These are phyloP conservation scores for Coemansia sp. DNA, from an alignment of 192 early-diverging fungal species.

Conservation along the genomic window DNA sequence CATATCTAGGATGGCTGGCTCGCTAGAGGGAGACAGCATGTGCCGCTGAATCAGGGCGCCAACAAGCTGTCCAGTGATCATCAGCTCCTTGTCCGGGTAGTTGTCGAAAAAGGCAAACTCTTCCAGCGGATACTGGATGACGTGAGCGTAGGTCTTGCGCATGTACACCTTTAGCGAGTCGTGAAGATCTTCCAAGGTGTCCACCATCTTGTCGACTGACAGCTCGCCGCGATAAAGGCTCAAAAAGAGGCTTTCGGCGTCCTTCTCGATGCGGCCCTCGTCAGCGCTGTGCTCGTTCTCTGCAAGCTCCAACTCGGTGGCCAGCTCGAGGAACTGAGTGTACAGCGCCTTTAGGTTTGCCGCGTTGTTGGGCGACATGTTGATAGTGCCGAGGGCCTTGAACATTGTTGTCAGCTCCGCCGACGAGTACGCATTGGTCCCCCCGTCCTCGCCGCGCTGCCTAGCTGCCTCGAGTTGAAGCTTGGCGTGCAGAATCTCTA, in stretches of 20 bases:
- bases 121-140: slow-evolving; percentile 94
- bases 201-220: slow-evolving; percentile 82
- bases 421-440: slow-evolving; percentile 30
- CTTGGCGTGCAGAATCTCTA: slow-evolving; percentile 57
- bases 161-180: slow-evolving; percentile 74
- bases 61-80: slow-evolving; percentile 88
- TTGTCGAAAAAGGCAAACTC: slow-evolving; percentile 94
- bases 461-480: slow-evolving; percentile 51
- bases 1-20: slow-evolving; percentile 89
- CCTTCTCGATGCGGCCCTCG: slow-evolving; percentile 53
- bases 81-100: slow-evolving; percentile 92
- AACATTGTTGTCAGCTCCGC: slow-evolving; percentile 52
- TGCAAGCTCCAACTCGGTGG: slow-evolving; percentile 33
- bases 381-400: slow-evolving; percentile 35
- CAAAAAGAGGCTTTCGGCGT: slow-evolving; percentile 55
- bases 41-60: slow-evolving; percentile 90
- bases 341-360: slow-evolving; percentile 59
- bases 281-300: slow-evolving; percentile 45
- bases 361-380: slow-evolving; percentile 55
- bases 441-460: slow-evolving; percentile 55
- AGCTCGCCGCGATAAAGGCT: slow-evolving; percentile 60
- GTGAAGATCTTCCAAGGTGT: slow-evolving; percentile 78
- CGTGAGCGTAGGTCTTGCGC: slow-evolving; percentile 85
- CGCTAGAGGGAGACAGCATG: slow-evolving; percentile 74
- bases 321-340: slow-evolving; percentile 50